A percentile compares a stretch with the other conserved stretches of the same genome.
These are phyloP conservation scores for Pseudisothecium myosuroides DNA, from an alignment of 225 moss, liverwort and hornwort species.

Conservation along the genomic window DNA sequence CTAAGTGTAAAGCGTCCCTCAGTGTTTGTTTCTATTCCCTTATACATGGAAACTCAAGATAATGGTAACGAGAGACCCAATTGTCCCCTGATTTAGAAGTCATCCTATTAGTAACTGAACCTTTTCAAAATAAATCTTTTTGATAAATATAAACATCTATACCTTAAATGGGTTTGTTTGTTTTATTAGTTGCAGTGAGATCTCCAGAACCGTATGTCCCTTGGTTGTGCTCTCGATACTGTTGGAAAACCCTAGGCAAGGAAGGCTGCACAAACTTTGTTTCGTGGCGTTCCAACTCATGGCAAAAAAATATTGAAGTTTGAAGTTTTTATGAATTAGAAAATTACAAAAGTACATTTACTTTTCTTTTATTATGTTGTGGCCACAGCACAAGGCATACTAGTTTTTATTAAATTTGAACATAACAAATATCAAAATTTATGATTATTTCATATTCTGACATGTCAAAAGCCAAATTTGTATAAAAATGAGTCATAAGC, in stretches of 20 bases:
- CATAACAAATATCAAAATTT: not conserved
- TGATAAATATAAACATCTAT: no score
- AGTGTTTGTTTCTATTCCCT: not conserved
- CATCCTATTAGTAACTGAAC: no score
- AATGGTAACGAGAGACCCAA: not conserved
- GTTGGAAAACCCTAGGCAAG: fast-evolving
- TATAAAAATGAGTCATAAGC: not conserved
- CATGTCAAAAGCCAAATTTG: not conserved
- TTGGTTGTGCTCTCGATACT: fast-evolving
- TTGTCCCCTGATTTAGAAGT: not conserved
- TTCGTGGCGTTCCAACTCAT: no score
- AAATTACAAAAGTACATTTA: no score
- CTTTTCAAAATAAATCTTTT: no score
- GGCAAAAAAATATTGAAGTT: no score
- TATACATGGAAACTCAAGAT: not conserved
- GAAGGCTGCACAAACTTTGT: fast-evolving
- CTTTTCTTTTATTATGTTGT: not conserved
- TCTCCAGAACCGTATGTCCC: fast-evolving
- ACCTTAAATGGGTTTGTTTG: no score
- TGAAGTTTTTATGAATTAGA: not conserved
- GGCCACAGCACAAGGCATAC: no score
- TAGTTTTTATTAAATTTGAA: no score
- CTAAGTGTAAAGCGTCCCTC: no score
- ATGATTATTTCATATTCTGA: not conserved
- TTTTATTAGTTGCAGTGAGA: not conserved